Percentiles rank a stretch among this genome's conserved stretches.
These are phyloP conservation scores for Trichoderma harzianum DNA, from an alignment of 2,329 filamentous ascomycete genomes.

Conservation along the genomic window DNA sequence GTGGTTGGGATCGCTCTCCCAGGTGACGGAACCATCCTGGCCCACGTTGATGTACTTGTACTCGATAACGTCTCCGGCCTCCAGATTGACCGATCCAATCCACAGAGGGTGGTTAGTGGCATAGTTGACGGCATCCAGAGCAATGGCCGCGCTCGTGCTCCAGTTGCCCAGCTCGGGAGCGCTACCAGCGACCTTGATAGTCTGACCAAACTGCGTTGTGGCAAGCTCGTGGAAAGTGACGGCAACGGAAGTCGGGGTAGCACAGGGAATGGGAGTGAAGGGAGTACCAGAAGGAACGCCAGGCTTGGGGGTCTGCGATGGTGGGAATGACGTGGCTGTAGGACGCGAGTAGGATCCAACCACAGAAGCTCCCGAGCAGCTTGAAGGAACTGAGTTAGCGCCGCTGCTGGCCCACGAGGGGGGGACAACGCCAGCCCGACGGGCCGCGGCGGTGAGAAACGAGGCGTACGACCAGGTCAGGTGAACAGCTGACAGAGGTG, in stretches of 20 bases:
- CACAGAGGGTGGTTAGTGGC: slow-evolving; percentile 59
- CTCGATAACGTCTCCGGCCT: slow-evolving; percentile 49
- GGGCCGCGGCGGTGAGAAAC: slow-evolving; percentile 60
- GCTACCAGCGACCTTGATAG: slow-evolving; percentile 62
- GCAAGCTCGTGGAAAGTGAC: slow-evolving; percentile 62
- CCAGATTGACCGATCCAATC: slow-evolving; percentile 53
- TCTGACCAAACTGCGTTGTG: slow-evolving; percentile 58
- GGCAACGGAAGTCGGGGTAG: slow-evolving; percentile 44
- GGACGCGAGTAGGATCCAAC: slow-evolving; percentile 51
- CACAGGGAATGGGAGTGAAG: slow-evolving; percentile 35
- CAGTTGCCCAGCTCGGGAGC: slow-evolving; percentile 59
- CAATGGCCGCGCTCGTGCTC: slow-evolving; percentile 51
- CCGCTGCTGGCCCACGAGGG: slow-evolving; percentile 52
- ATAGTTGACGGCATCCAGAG: slow-evolving; percentile 58
- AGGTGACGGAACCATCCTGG: slow-evolving; percentile 51
- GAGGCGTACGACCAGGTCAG: slow-evolving; percentile 73
- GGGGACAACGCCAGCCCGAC: slow-evolving; percentile 54
- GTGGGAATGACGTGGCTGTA: slow-evolving; percentile 47
- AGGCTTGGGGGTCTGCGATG: slow-evolving; percentile 44
- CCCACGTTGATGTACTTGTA: slow-evolving; percentile 68
- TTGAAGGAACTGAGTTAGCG: slow-evolving; percentile 46
- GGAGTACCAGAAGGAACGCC: slow-evolving; percentile 29
- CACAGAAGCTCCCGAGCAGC: slow-evolving; percentile 46
- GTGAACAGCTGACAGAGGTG: slow-evolving; percentile 60
- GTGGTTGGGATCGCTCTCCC: slow-evolving; percentile 61